phyloP scores from a whole-genome alignment of 805 yeast species.

The Saccharomycopsis sp. region DNA sequence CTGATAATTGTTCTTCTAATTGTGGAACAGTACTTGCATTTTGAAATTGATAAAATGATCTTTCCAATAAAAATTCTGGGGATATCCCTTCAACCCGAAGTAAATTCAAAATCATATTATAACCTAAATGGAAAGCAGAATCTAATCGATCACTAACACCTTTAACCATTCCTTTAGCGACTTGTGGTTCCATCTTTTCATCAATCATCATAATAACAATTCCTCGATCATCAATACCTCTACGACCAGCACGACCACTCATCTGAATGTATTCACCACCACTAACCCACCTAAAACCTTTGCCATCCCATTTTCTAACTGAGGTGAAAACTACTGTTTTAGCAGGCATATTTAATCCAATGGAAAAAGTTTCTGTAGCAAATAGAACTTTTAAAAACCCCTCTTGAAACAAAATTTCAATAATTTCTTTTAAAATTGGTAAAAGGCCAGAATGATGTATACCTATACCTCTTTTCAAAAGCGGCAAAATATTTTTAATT shows the following conservation, averaged over 20 bases:
- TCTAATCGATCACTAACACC: constrained; percentile 98
- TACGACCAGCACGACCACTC: constrained; percentile 99
- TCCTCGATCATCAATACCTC: constrained; percentile 99
- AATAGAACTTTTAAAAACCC: constrained; percentile 90
- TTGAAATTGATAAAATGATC: constrained; percentile 93
- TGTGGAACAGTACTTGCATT: constrained; percentile 85
- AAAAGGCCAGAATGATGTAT: constrained; percentile 96
- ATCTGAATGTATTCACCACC: constrained; percentile 99
- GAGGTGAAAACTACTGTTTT: constrained; percentile 97
- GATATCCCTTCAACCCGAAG: constrained; percentile 98
- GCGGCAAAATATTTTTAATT: constrained; percentile 83
- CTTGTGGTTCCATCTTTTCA: constrained; percentile 99
- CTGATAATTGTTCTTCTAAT: constrained; percentile 60
- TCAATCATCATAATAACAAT: constrained; percentile 99
- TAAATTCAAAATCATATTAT: constrained; percentile 92
- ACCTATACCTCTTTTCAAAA: constrained; percentile 92
- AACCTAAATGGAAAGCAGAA: constrained; percentile 95
- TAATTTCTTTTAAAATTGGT: constrained; percentile 90
- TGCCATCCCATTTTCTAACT: constrained; percentile 98
- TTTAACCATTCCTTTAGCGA: constrained; percentile 98
- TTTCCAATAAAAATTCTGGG: constrained; percentile 93
- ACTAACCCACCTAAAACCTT: constrained; percentile 96
- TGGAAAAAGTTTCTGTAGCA: constrained; percentile 97
- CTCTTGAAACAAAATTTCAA: constrained; percentile 94
- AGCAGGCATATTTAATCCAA: constrained; percentile 99